phyloP scores from a whole-genome alignment of 768 basidiomycete species.

The Russula griseocarnosa region DNA sequence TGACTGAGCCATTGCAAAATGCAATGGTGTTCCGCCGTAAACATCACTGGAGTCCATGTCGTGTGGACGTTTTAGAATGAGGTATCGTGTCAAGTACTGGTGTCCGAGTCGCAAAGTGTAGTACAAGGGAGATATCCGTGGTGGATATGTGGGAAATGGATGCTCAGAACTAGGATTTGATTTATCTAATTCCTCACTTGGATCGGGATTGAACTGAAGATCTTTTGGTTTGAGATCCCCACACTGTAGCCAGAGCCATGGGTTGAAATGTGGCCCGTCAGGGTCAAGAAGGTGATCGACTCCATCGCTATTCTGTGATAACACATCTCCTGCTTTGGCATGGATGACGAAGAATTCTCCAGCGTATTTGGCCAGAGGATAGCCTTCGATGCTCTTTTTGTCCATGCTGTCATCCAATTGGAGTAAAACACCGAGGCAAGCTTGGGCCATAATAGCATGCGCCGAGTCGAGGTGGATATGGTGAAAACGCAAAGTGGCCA shows the following conservation, averaged over 20 bases:
- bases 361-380: not conserved
- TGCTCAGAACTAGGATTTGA: no score
- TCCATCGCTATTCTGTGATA: not conserved
- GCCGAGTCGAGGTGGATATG: not conserved
- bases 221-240: constrained; percentile 16
- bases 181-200: no score
- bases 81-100: not conserved
- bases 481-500: not conserved
- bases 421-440: not conserved
- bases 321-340: not conserved
- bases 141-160: not conserved
- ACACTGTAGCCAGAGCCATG: not conserved
- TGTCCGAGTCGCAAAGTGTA: not conserved
- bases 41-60: no score
- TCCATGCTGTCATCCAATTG: not conserved
- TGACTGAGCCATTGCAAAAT: not conserved
- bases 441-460: not conserved
- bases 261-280: not conserved
- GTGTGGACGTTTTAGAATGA: no score
- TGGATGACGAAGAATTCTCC: not conserved
- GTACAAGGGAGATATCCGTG: no score
- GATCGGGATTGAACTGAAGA: no score
- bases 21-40: not conserved
- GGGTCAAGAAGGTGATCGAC: not conserved
- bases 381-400: not conserved